These are phyloP conservation scores for Fusarium falciforme DNA, from an alignment of 2,329 filamentous ascomycete genomes.

Conservation along the genomic window DNA sequence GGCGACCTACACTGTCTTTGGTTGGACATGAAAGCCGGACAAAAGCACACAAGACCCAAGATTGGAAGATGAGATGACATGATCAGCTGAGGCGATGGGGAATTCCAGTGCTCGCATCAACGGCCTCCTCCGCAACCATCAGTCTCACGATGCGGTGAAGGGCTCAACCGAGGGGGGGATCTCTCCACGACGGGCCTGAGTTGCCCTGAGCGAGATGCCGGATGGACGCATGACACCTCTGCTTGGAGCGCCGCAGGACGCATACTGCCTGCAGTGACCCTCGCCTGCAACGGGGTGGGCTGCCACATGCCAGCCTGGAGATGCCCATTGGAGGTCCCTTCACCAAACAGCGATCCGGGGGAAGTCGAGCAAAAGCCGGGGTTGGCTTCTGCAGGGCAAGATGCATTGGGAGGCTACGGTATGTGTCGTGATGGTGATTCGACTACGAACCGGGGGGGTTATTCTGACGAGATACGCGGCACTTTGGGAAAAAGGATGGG, in stretches of 20 bases:
- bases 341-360: slow-evolving; percentile 14
- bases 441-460: slow-evolving; percentile 22
- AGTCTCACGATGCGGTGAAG: slow-evolving; percentile 33
- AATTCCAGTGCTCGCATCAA: slow-evolving; percentile 23
- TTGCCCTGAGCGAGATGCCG: slow-evolving; percentile 16
- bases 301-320: slow-evolving; percentile 33
- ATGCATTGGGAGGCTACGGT: background rate
- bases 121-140: slow-evolving; percentile 19
- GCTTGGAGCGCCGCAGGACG: slow-evolving; percentile 22
- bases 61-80: slow-evolving; percentile 15
- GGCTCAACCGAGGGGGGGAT: slow-evolving; percentile 25
- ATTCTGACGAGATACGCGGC: slow-evolving; percentile 18
- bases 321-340: slow-evolving; percentile 19
- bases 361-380: slow-evolving; percentile 17
- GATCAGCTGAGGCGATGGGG: slow-evolving; percentile 33
- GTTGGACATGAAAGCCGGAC: background rate
- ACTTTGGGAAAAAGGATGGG: slow-evolving; percentile 1
- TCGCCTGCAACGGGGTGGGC: slow-evolving; percentile 10
- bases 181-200: background rate
- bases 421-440: slow-evolving; percentile 2
- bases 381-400: slow-evolving; percentile 30
- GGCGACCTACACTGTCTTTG: slow-evolving; percentile 4
- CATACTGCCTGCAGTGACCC: slow-evolving; percentile 10
- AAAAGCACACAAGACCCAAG: slow-evolving; percentile 17
- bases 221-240: slow-evolving; percentile 38